Percentiles rank a stretch among this genome's conserved stretches.
phyloP scores from a whole-genome alignment of 805 yeast genomes.

The Pichia exigua region DNA sequence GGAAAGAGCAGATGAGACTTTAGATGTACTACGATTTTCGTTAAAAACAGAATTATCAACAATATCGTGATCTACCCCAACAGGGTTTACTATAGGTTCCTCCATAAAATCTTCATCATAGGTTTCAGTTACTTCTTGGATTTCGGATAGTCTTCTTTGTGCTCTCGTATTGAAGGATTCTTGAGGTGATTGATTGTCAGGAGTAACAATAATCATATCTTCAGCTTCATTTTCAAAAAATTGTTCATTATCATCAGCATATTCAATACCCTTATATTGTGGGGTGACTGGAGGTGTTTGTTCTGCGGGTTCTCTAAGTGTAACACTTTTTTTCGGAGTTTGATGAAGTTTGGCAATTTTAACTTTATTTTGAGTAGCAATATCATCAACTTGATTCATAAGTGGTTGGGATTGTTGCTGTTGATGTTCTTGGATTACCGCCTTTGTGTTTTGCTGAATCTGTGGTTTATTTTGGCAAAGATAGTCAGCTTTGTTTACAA shows the following conservation, averaged over 20 bases:
- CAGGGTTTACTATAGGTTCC: constrained; percentile 5
- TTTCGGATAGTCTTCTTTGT: constrained; percentile 11
- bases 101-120: constrained; percentile 11
- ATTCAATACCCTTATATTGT: not conserved
- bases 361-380: not conserved
- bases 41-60: not conserved
- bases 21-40: not conserved
- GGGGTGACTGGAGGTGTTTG: not conserved
- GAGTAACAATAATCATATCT: not conserved
- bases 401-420: not conserved
- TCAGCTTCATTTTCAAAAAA: constrained; percentile 4
- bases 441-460: not conserved
- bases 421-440: not conserved
- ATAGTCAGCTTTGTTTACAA: not conserved
- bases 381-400: not conserved
- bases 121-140: constrained; percentile 12
- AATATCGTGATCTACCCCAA: not conserved
- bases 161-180: constrained; percentile 3
- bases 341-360: not conserved
- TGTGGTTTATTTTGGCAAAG: not conserved
- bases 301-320: not conserved
- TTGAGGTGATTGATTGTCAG: constrained; percentile 1
- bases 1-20: not conserved
- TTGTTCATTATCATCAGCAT: not conserved
- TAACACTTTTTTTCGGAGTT: not conserved